Base-by-base conservation (phyloP, 2,329 filamentous ascomycete genomes). In the Cladosporium sp. region DNA sequence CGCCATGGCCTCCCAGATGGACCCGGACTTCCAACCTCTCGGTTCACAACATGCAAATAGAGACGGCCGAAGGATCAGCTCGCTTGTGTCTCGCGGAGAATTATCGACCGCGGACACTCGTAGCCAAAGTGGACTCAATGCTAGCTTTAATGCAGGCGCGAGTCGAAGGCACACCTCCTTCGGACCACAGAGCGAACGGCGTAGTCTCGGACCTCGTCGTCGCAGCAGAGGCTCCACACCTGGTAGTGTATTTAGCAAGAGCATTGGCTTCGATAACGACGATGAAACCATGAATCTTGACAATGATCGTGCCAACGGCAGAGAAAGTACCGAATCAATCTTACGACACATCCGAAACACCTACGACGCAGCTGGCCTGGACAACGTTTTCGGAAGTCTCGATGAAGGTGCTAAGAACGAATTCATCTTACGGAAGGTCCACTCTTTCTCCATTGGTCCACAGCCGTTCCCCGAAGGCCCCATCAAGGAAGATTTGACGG, bases 1-100 rank as follows among this genome's bases (percentile, higher is more conserved):
- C 55, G 74, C 69, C 7, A 77, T 80, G 65, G 76, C 75, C 10
- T 78, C 76, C 6, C 77, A 78, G 51, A 72, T 80, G 56, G 78
- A 80, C 58, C 78, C 77, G 17, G 77, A 78, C 51, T 79, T 72
- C 51, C 72, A 75, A 39, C 68, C 71, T 56, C 55, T 52, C n/a
- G 58, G 56, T 9, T 76, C 81, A 32, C 78, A 81, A 47, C 79
- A 81, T 17, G 45, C 63, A 24, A 73, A 74, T n/a, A 81, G 81
- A 61, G 80, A 83, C 42, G 84, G 83, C n/a, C 85, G 94, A 42
- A 84, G 94, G 51, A 88, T 97, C 24, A 99, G 94, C 75, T 97
- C 93, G 15, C 83, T 96, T 74, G 79, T 97, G 54, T 92, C 92
- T 15, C 83, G 93, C 66, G 89, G 90, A 32, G 93, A 97, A 69